A percentile compares a stretch with the other conserved stretches of the same genome.
Evolutionary conservation across 208 protist species (phyloP).

Genomic region (Porcisia hertigi): DNA sequence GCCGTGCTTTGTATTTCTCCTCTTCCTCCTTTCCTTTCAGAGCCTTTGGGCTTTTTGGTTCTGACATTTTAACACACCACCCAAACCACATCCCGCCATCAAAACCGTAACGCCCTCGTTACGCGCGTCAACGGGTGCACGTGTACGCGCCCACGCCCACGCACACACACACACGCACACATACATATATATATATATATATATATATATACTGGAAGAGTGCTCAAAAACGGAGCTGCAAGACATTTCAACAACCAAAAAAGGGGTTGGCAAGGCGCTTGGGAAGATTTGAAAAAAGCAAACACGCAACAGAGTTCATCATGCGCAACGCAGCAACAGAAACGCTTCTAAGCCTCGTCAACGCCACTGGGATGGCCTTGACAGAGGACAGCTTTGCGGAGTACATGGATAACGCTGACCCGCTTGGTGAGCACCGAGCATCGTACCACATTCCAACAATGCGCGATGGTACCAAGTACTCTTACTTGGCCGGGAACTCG

Average conservation of each 20-base stretch:
- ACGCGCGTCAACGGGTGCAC: neutral
- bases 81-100: no score
- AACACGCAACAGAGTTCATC: neutral
- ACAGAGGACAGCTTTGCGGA: conserved; percentile 76
- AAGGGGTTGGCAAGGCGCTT: neutral
- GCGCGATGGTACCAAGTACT: conserved; percentile 38
- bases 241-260: no score
- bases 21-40: neutral
- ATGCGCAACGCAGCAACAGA: conserved; percentile 76
- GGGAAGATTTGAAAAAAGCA: neutral
- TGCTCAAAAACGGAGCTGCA: neutral
- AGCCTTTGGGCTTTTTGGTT: neutral
- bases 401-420: conserved; percentile 67
- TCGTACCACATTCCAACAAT: conserved; percentile 59
- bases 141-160: neutral
- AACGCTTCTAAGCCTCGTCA: conserved; percentile 53
- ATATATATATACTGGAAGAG: neutral
- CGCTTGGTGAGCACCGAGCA: conserved; percentile 57
- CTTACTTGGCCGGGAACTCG: conserved; percentile 91
- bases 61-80: no score
- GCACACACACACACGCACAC: no score
- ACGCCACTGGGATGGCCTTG: conserved; percentile 49
- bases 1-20: neutral
- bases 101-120: no score
- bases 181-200: no score